A percentile compares a stretch with the other conserved stretches of the same genome.
phyloP scores from a whole-genome alignment of 225 moss, liverwort and hornwort genomes.

The Sphagnum contortum region DNA sequence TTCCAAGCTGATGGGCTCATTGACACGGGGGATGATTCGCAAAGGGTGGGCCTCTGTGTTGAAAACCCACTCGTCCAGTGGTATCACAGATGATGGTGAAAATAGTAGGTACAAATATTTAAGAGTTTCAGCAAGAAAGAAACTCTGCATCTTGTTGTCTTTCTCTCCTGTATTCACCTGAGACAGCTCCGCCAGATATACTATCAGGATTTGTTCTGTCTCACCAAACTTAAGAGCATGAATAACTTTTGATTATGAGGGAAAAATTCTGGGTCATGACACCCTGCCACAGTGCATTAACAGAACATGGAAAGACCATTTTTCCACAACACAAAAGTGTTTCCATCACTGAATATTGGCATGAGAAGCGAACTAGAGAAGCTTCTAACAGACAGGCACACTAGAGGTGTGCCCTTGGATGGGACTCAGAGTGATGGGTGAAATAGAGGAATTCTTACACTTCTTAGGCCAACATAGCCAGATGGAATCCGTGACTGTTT shows the following conservation, averaged over 20 bases:
- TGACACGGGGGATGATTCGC: constrained; percentile 26
- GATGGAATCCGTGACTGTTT: constrained; percentile 29
- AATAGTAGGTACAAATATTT: constrained; percentile 59
- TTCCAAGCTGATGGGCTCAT: constrained; percentile 12
- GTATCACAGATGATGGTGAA: constrained; percentile 44
- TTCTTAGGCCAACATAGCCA: constrained; percentile 47
- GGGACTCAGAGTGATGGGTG: background rate
- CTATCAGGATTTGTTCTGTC: too few relatives aligned
- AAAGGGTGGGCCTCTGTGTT: constrained; percentile 63
- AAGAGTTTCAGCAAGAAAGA: constrained; percentile 57
- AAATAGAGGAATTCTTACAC: constrained; percentile 23
- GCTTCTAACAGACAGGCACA: background rate
- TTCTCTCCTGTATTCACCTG: constrained; percentile 38
- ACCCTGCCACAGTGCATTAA: background rate
- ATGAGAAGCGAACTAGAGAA: background rate
- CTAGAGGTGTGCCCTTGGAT: background rate
- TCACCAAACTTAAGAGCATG: background rate
- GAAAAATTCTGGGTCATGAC: background rate
- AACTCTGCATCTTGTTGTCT: constrained; percentile 64
- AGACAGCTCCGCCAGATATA: too few relatives aligned
- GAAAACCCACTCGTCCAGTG: constrained; percentile 56
- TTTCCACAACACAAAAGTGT: background rate
- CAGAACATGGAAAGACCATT: background rate
- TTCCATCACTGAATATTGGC: background rate
- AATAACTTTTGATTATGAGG: background rate